phyloP scores from a whole-genome alignment of 495 filamentous ascomycete species.

The Penicillium pancosmium region DNA sequence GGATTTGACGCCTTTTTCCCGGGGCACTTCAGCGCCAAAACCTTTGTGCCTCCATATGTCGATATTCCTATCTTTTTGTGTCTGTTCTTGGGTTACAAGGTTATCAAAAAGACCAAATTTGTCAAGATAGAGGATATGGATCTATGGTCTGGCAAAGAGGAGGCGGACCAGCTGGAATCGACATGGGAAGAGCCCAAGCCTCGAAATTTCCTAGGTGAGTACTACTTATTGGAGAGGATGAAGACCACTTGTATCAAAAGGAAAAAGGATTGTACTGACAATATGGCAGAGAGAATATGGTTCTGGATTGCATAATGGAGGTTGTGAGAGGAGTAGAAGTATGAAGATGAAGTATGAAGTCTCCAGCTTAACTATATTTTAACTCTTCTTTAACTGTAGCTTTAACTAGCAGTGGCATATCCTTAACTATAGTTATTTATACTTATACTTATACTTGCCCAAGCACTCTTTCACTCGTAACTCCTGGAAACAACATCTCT shows the following conservation, averaged over 20 bases:
- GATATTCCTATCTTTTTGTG: slow-evolving; percentile 57
- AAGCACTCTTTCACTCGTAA: too few species aligned
- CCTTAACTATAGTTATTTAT: too few species aligned
- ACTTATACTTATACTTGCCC: too few species aligned
- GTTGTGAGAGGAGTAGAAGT: too few species aligned
- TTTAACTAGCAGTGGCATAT: too few species aligned
- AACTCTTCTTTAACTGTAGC: too few species aligned
- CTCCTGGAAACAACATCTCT: too few species aligned
- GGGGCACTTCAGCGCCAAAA: slow-evolving; percentile 36
- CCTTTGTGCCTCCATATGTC: slow-evolving; percentile 38
- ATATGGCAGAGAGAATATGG: slow-evolving; percentile 18
- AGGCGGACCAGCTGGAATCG: slow-evolving; percentile 23
- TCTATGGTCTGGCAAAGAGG: slow-evolving; percentile 38
- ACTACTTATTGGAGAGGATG: too few species aligned
- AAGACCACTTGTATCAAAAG: too few species aligned
- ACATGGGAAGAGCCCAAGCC: slow-evolving; percentile 28
- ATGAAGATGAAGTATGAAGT: too few species aligned
- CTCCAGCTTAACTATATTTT: too few species aligned
- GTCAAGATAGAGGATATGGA: slow-evolving; percentile 52
- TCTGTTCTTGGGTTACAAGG: slow-evolving; percentile 59
- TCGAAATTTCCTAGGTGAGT: slow-evolving; percentile 28
- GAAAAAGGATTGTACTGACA: background rate
- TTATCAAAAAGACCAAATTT: slow-evolving; percentile 54
- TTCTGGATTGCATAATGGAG: slow-evolving; percentile 22
- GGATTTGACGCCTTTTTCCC: slow-evolving; percentile 64